phyloP scores from a whole-genome alignment of 176 grass and related monocot genomes.

The Pontederia paniculata region DNA sequence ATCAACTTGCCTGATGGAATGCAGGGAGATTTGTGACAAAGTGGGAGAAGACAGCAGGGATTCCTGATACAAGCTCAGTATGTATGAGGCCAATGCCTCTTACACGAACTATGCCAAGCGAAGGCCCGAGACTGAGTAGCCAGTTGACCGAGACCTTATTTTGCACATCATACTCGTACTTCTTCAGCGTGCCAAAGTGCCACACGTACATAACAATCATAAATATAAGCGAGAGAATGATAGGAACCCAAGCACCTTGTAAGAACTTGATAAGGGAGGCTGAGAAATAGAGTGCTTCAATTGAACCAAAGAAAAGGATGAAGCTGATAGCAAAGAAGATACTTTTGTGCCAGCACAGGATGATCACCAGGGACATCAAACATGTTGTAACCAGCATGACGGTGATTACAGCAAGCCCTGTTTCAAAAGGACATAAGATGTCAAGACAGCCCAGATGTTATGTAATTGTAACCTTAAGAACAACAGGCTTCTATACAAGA shows the following conservation, averaged over 20 bases:
- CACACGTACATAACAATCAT: slow-evolving; percentile 86
- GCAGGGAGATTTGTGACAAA: slow-evolving; percentile 94
- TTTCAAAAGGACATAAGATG: not conserved
- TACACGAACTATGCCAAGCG: slow-evolving; percentile 71
- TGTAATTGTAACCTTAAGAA: no score
- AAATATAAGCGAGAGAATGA: slow-evolving; percentile 60
- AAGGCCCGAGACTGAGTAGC: slow-evolving; percentile 69
- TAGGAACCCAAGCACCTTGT: slow-evolving; percentile 83
- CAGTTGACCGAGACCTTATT: slow-evolving; percentile 93
- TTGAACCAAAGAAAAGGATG: slow-evolving; percentile 86
- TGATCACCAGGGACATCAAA: slow-evolving; percentile 94
- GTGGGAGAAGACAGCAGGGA: slow-evolving; percentile 90
- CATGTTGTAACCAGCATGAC: slow-evolving; percentile 97
- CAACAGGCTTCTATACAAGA: no score
- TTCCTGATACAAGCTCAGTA: slow-evolving; percentile 68
- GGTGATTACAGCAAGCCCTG: slow-evolving; percentile 93
- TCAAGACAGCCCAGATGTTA: not conserved
- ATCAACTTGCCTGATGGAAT: slow-evolving; percentile 65
- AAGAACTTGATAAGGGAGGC: slow-evolving; percentile 77
- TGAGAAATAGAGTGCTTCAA: slow-evolving; percentile 91
- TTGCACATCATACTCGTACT: slow-evolving; percentile 81
- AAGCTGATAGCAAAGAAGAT: slow-evolving; percentile 65
- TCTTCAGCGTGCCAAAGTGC: slow-evolving; percentile 90
- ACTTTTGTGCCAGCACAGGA: slow-evolving; percentile 86
- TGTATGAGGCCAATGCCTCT: slow-evolving; percentile 81